phyloP scores from a whole-genome alignment of 345 rosid species.

The Carallia brachiata region DNA sequence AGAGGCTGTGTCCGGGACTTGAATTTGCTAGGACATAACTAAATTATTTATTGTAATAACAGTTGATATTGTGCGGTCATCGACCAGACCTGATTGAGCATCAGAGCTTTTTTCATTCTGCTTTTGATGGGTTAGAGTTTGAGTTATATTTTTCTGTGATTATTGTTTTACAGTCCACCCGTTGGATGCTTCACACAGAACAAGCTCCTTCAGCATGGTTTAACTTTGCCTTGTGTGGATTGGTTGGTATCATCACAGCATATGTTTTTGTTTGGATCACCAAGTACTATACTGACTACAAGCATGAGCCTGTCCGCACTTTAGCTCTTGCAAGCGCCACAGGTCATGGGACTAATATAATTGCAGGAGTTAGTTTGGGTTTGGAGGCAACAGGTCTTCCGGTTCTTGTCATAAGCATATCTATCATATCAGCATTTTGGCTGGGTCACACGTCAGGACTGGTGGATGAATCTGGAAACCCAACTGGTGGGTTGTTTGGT shows the following conservation, averaged over 20 bases:
- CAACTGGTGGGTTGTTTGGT: conserved; percentile 96
- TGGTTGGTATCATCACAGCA: conserved; percentile 96
- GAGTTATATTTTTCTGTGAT: conserved; percentile 12
- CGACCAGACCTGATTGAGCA: conserved; percentile 3
- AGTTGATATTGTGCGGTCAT: too few species aligned
- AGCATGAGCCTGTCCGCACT: conserved; percentile 89
- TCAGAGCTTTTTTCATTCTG: conserved; percentile 2
- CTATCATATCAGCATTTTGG: conserved; percentile 90
- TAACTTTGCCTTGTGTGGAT: conserved; percentile 87
- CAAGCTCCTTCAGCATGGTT: conserved; percentile 99
- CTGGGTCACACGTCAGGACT: conserved; percentile 91
- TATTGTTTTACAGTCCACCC: conserved; percentile 69
- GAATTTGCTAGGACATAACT: background rate
- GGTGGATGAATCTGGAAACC: conserved; percentile 77
- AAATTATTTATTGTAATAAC: background rate
- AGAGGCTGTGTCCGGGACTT: too few species aligned
- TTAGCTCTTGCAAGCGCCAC: conserved; percentile 97
- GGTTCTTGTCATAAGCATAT: conserved; percentile 79
- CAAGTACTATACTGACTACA: conserved; percentile 96
- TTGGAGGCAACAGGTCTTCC: conserved; percentile 98
- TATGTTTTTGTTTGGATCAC: conserved; percentile 90
- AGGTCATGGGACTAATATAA: conserved; percentile 97
- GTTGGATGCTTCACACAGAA: conserved; percentile 96
- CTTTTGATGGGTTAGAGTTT: conserved; percentile 12
- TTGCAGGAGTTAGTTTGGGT: conserved; percentile 99